Evolutionary conservation across 2,329 filamentous ascomycete species (phyloP).

Genomic region (Clonostachys rosea): DNA sequence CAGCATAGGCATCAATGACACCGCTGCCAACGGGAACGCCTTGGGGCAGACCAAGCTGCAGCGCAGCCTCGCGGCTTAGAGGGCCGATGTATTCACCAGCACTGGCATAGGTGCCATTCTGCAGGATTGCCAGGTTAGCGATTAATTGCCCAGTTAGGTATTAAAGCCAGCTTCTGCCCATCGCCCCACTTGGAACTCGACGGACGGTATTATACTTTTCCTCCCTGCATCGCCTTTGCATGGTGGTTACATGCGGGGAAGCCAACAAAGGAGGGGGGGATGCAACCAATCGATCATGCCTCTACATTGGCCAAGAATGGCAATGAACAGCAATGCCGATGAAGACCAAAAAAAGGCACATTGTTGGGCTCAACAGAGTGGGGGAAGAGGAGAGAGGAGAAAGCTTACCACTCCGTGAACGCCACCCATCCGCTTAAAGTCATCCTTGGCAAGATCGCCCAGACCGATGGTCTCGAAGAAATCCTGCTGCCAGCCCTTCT

Average conservation of each 20-base stretch:
- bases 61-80: conserved; percentile 76
- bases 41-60: conserved; percentile 76
- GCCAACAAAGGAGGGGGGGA: too few relatives aligned
- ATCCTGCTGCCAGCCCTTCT: conserved; percentile 97
- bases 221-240: too few relatives aligned
- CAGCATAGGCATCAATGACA: conserved; percentile 97
- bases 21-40: conserved; percentile 93
- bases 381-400: conserved; percentile 25
- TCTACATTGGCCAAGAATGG: too few relatives aligned
- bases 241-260: not conserved
- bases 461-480: conserved; percentile 86
- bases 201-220: too few relatives aligned
- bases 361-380: not conserved
- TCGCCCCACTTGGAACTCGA: too few relatives aligned
- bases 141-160: too few relatives aligned
- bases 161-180: too few relatives aligned
- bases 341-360: not conserved
- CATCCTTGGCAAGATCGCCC: conserved; percentile 75
- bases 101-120: conserved; percentile 91
- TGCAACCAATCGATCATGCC: too few relatives aligned
- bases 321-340: too few relatives aligned
- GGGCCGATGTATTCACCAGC: conserved; percentile 88
- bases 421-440: conserved; percentile 91
- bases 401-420: conserved; percentile 87
- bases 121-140: conserved; percentile 3